These are phyloP conservation scores for Lycium ferocissimum DNA, from an alignment of 257 asterid species.

Conservation along the genomic window DNA sequence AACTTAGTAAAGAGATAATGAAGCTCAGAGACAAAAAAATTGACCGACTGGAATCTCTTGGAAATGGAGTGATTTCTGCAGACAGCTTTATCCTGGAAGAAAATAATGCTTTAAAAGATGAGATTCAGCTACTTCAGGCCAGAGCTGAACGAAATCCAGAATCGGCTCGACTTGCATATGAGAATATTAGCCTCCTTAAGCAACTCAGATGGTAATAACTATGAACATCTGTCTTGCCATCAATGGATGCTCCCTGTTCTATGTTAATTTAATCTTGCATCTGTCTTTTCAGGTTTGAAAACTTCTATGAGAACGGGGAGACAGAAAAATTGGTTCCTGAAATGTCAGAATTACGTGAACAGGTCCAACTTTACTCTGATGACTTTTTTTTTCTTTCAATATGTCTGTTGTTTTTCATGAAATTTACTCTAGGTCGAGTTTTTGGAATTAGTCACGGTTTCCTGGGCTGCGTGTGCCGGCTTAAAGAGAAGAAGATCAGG, in stretches of 20 bases:
- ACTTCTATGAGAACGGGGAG: constrained; percentile 58
- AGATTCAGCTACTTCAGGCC: constrained; percentile 55
- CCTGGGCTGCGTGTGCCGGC: constrained; percentile 34
- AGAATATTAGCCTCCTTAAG: constrained; percentile 58
- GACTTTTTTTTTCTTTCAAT: constrained; percentile 24
- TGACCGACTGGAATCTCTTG: constrained; percentile 56
- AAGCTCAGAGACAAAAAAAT: constrained; percentile 64
- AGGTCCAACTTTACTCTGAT: constrained; percentile 44
- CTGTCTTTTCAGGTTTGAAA: constrained; percentile 51
- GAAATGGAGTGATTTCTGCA: constrained; percentile 53
- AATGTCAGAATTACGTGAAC: constrained; percentile 56
- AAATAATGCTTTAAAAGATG: constrained; percentile 60
- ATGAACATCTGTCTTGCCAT: constrained; percentile 6
- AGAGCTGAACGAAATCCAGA: constrained; percentile 53
- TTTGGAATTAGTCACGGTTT: constrained; percentile 48
- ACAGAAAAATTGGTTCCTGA: constrained; percentile 59
- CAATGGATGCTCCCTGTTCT: constrained; percentile 26
- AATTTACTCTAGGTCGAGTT: constrained; percentile 41
- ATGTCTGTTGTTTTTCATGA: constrained; percentile 31
- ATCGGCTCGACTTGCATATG: constrained; percentile 46
- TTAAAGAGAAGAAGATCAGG: constrained; percentile 48
- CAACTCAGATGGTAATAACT: constrained; percentile 56
- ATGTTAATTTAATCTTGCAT: constrained; percentile 21
- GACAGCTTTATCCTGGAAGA: constrained; percentile 59
- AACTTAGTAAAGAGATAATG: constrained; percentile 55